Evolutionary conservation across 163 green algal species (phyloP), one percentile per base, ranked within the genome.

Genomic region (Coccomyxa subellipsoidea): DNA sequence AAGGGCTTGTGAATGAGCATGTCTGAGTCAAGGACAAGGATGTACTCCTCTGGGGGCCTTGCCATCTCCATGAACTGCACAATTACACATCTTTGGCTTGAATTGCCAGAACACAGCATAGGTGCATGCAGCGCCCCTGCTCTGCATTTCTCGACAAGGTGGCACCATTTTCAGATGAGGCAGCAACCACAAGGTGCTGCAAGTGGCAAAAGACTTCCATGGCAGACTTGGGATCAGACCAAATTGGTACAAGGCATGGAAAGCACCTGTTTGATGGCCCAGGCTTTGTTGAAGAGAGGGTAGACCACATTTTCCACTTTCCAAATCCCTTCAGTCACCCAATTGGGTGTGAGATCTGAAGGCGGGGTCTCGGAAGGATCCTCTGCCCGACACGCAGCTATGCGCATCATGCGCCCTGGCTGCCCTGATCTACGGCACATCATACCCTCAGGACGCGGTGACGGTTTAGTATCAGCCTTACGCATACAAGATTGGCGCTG

Each of bases 61-160:
- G 66, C 66, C 31, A 32, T 18, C 66, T 73, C n/a, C 66, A 73
- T 73, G 66, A 36, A 73, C 66, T 73, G 66, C 66, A 34, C 47
- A 66, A 66, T 4, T 73, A 27, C 66, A 32, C 66, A 59, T 8
- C 47, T n/a, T n/a, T n/a, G n/a, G n/a, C n/a, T n/a, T n/a, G n/a
- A n/a, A n/a, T n/a, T n/a, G n/a, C n/a, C n/a, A n/a, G n/a, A n/a
- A n/a, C n/a, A n/a, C n/a, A n/a, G n/a, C n/a, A n/a, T n/a, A n/a
- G n/a, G n/a, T n/a, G n/a, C n/a, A n/a, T n/a, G n/a, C n/a, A n/a
- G n/a, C n/a, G n/a, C n/a, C n/a, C n/a, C n/a, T n/a, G n/a, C n/a
- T n/a, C n/a, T n/a, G n/a, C n/a, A n/a, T n/a, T n/a, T n/a, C n/a
- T n/a, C n/a, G n/a, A n/a, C n/a, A n/a, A n/a, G n/a, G n/a, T n/a